These are phyloP conservation scores for Lactuca sativa DNA, from an alignment of 129 eudicot species.

Conservation along the genomic window DNA sequence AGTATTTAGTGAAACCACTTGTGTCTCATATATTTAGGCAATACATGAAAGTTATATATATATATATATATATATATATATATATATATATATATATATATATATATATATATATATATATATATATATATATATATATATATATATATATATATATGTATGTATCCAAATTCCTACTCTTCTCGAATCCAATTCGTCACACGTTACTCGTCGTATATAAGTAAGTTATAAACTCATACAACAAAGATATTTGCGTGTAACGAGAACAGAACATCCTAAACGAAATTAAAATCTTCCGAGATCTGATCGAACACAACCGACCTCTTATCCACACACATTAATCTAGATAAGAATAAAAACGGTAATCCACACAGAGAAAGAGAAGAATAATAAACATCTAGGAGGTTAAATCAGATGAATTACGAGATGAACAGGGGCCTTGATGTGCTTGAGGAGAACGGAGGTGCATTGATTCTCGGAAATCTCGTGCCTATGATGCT, in stretches of 20 bases:
- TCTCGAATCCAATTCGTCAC: neutral
- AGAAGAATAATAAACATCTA: neutral
- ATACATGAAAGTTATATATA: neutral
- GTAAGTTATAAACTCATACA: too few species aligned
- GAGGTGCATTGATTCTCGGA: slow-evolving; percentile 66
- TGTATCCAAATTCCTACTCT: slow-evolving; percentile 3
- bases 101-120: too few species aligned
- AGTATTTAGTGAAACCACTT: neutral
- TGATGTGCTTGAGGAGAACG: slow-evolving; percentile 59
- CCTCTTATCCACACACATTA: slow-evolving; percentile 5
- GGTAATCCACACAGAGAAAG: slow-evolving; percentile 1
- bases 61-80: too few species aligned
- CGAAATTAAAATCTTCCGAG: slow-evolving; percentile 14
- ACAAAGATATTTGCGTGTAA: slow-evolving; percentile 5
- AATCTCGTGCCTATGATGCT: slow-evolving; percentile 48
- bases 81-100: too few species aligned
- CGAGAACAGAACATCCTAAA: neutral
- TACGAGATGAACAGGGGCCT: slow-evolving; percentile 80
- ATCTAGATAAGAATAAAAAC: slow-evolving; percentile 10
- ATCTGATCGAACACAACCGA: slow-evolving; percentile 20
- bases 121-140: too few species aligned
- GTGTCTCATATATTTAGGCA: neutral
- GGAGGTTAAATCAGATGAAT: neutral
- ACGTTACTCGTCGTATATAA: neutral
- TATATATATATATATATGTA: too few species aligned